Evolutionary conservation across 441 rosid species (phyloP).

Genomic region (Syzygium syzygioides): DNA sequence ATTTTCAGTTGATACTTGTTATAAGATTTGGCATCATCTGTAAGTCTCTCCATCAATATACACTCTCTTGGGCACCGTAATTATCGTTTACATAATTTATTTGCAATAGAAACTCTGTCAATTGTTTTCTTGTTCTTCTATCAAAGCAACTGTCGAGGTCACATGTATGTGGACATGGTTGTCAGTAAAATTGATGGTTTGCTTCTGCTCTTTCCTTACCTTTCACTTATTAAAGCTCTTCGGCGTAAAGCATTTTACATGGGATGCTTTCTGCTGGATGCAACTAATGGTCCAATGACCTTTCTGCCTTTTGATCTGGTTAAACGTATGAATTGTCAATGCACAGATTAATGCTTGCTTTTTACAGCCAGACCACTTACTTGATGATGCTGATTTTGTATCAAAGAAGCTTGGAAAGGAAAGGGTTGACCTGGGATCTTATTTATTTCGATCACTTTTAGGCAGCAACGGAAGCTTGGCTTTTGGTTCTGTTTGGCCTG

Average conservation of each 20-base stretch:
- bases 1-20: neutral
- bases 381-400: conserved; percentile 72
- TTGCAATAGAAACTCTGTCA: neutral
- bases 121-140: neutral
- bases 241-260: neutral
- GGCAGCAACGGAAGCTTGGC: conserved; percentile 57
- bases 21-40: neutral
- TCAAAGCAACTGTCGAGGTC: neutral
- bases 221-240: neutral
- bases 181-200: neutral
- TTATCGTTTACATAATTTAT: neutral
- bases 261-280: neutral
- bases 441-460: conserved; percentile 51
- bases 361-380: conserved; percentile 89
- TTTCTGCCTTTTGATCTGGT: neutral
- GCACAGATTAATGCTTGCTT: conserved; percentile 1
- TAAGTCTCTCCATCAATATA: neutral
- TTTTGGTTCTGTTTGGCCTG: conserved; percentile 97
- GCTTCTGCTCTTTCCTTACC: neutral
- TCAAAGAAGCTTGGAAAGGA: conserved; percentile 69
- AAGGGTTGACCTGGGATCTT: conserved; percentile 61
- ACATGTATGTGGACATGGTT: neutral
- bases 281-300: neutral
- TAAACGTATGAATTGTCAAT: neutral
- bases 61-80: neutral